Evolutionary conservation across 2,329 filamentous ascomycete genomes (phyloP), one percentile per base, ranked within the genome.

Genomic region (Fusarium sp.): DNA sequence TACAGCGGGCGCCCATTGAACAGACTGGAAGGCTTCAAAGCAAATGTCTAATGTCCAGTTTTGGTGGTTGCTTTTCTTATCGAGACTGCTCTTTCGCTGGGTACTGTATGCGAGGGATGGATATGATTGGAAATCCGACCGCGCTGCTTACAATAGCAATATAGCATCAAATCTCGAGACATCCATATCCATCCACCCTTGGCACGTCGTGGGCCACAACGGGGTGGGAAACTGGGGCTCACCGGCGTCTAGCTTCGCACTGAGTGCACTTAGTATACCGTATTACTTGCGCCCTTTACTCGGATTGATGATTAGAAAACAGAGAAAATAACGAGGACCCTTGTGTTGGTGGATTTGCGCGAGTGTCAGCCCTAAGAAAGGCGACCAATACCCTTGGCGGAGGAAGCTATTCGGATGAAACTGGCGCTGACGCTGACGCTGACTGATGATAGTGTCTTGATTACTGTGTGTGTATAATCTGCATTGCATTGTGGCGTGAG

Each of bases 121-220:
- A 42, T 36, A 39, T 54, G 55, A 64, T 68, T 63, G 51, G 52
- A 57, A 51, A 59, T 52, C 52, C 19, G 25, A 26, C 11, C 5
- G 6, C 24, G 15, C 50, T 51, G 67, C 67, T 69, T 69, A 69
- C 67, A 55, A 69, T 58, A 69, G 64, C 67, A 67, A 31, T 31
- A 69, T 58, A 69, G 64, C 67, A 67, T 35, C 35, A 34, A 45
- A 36, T 29, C 12, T 39, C 39, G 19, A 56, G 36, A 36, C 29
- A 19, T 19, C 19, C 19, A 57, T 10, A 13, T 24, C 29, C 31
- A 38, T 15, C 15, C 38, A 35, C 31, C 24, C 52, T 35, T 29
- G 42, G 31, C 54, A 56, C 65, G 63, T 60, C 54, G 55, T 32
- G 15, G 36, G 28, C 43, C 45, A 64, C 58, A 62, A 59, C 46